Evolutionary conservation across 192 early-diverging fungal genomes (phyloP), one percentile per base, ranked within the genome.

Genomic region (Podila epicladia): DNA sequence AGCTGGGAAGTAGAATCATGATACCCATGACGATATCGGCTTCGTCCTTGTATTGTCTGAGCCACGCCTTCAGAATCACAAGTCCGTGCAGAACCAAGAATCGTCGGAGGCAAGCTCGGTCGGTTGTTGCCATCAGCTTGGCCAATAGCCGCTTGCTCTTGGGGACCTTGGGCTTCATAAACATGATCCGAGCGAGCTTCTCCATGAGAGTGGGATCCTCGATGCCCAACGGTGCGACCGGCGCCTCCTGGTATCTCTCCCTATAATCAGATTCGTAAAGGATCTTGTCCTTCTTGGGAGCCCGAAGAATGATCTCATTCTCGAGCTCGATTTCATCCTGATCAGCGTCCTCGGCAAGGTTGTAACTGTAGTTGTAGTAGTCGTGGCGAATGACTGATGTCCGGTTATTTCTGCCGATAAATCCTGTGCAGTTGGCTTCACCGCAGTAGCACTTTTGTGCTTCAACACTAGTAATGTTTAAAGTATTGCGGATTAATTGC

Each of bases 401-500:
- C 62, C 91, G 89, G 74, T 93, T 92, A 58, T 87, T 77, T 4
- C 95, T 95, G 15, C 98, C 98, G 75, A 99, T 98, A 45, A 92
- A 89, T 6, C 97, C 97, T 64, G 89, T 93, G 80, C 98, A 99
- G 45, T 90, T 90, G 9, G 89, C 58, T 69, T 96, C 92, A 0
- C 95, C 96, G 73, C 98, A 99, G 73, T 91, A 96, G 75, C 98
- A 99, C 20, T 87, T 87, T 82, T 99, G 98, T 8, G 98, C 96
- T 33, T 92, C 89, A 13, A 92, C 89, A 62, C 95, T 93, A 82
- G 28, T 4, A 3, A 45, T 15, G n/a, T 55, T 37, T 9, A 55
- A 55, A 24, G 22, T n/a, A 53, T 68, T 55, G 28, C 3, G 6
- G 37, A 24, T n/a, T 24, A 55, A 17, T 8, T 55, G 15, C 41